These are phyloP conservation scores for Filosporella fistucella DNA, from an alignment of 495 filamentous ascomycete species.

Conservation along the genomic window DNA sequence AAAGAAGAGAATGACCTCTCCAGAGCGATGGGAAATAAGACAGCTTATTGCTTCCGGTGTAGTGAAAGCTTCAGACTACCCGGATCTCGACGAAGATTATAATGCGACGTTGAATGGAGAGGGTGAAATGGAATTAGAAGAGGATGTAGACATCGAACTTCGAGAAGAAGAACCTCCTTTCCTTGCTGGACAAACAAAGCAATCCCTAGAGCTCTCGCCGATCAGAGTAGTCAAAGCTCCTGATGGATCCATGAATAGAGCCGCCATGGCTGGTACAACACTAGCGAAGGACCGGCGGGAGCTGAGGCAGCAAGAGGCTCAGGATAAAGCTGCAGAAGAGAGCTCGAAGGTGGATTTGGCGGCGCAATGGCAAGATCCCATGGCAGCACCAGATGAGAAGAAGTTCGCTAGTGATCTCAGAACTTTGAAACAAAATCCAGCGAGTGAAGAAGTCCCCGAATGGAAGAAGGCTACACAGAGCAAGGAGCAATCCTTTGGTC, in stretches of 20 bases:
- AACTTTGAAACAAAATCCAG: slow-evolving; percentile 39
- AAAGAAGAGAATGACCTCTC: slow-evolving; percentile 92
- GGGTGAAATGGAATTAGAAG: slow-evolving; percentile 87
- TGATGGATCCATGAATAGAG: slow-evolving; percentile 90
- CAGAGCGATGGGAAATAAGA: slow-evolving; percentile 95
- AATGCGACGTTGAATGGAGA: slow-evolving; percentile 81
- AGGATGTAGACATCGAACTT: slow-evolving; percentile 96
- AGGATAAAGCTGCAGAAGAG: slow-evolving; percentile 76
- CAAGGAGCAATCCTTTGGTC: slow-evolving; percentile 79
- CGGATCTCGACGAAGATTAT: slow-evolving; percentile 92
- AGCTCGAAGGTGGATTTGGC: slow-evolving; percentile 78
- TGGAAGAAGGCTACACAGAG: slow-evolving; percentile 86
- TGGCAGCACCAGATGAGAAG: slow-evolving; percentile 76
- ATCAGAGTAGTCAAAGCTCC: slow-evolving; percentile 97
- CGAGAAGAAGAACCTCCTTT: slow-evolving; percentile 96
- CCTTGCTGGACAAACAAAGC: slow-evolving; percentile 92
- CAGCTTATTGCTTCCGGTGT: slow-evolving; percentile 94
- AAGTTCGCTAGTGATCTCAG: slow-evolving; percentile 85
- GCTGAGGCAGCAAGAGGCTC: slow-evolving; percentile 79
- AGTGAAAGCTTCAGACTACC: slow-evolving; percentile 85
- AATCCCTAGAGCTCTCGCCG: slow-evolving; percentile 88
- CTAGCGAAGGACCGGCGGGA: slow-evolving; percentile 92
- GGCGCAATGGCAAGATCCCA: slow-evolving; percentile 94
- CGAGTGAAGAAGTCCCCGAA: slow-evolving; percentile 70
- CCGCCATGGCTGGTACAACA: slow-evolving; percentile 86